A percentile compares a stretch with the other conserved stretches of the same genome.
Conservation (phyloP, 2,329 filamentous ascomycete genomes). For the Aspergillus japonicus region DNA sequence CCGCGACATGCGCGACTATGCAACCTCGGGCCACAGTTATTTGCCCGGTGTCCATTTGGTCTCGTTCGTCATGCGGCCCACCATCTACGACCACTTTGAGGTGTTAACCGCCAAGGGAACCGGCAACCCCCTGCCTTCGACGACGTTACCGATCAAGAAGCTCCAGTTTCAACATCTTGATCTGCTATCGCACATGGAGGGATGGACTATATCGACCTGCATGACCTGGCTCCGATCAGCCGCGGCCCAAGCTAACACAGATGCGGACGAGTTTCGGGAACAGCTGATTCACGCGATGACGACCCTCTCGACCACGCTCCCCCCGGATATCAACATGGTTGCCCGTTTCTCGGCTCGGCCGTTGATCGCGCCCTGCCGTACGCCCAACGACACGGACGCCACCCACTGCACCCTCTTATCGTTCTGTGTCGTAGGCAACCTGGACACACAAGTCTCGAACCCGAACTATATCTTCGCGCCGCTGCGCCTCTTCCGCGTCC, state of each 20-base stretch:
- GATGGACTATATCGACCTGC: conserved; percentile 39
- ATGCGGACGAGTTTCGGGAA: conserved; percentile 42
- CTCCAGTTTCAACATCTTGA: conserved; percentile 58
- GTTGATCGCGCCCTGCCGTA: conserved; percentile 38
- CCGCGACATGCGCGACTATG: conserved; percentile 62
- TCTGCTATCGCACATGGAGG: conserved; percentile 48
- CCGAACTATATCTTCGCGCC: conserved; percentile 60
- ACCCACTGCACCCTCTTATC: conserved; percentile 50
- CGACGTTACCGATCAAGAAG: conserved; percentile 53
- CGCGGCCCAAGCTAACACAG: conserved; percentile 23
- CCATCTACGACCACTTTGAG: conserved; percentile 60
- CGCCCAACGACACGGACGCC: conserved; percentile 22
- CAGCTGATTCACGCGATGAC: conserved; percentile 46
- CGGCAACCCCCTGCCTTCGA: conserved; percentile 61
- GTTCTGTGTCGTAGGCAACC: conserved; percentile 62
- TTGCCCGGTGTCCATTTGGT: conserved; percentile 43
- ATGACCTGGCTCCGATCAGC: conserved; percentile 34
- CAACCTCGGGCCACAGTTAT: conserved; percentile 29
- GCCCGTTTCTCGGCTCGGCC: conserved; percentile 40
- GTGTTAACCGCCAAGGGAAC: conserved; percentile 59
- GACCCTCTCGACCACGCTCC: conserved; percentile 44
- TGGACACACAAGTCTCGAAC: conserved; percentile 55
- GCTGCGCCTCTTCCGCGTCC: conserved; percentile 63
- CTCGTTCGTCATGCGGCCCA: conserved; percentile 45
- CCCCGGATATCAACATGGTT: conserved; percentile 32